Conservation (phyloP, 352 stramenopile genomes). For the Paralagenidium karlingii region DNA sequence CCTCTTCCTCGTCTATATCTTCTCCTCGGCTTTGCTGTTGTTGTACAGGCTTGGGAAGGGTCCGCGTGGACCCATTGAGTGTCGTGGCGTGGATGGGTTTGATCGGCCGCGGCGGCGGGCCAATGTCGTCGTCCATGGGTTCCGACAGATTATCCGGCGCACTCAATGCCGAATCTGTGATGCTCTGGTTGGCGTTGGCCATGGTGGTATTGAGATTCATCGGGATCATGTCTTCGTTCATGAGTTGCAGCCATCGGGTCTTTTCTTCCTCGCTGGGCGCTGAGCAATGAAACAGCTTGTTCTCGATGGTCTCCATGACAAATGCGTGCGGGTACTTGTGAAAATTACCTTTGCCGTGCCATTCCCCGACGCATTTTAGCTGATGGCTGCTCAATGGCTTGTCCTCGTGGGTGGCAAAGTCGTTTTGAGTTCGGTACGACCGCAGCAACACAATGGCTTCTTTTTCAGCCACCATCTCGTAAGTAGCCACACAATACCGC, state of each 20-base stretch:
- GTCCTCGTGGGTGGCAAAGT: conserved; percentile 26
- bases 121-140: too few relatives aligned
- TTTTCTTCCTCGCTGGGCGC: conserved; percentile 35
- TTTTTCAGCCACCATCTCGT: conserved; percentile 21
- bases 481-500: conserved; percentile 72
- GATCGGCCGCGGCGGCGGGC: not conserved
- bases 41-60: too few relatives aligned
- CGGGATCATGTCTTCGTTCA: conserved; percentile 5
- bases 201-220: not conserved
- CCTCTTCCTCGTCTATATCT: too few relatives aligned
- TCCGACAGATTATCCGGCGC: too few relatives aligned
- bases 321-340: conserved; percentile 63
- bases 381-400: conserved; percentile 38
- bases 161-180: not conserved
- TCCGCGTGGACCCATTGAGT: not conserved
- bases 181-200: not conserved
- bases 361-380: conserved; percentile 62
- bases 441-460: conserved; percentile 35
- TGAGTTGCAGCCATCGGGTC: conserved; percentile 49
- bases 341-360: conserved; percentile 66
- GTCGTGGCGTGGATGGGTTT: not conserved
- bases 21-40: too few relatives aligned
- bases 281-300: conserved; percentile 65
- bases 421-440: conserved; percentile 45
- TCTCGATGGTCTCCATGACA: conserved; percentile 52